Conservation (phyloP, 2,329 filamentous ascomycete genomes). For the Trichoderma atroviride region DNA sequence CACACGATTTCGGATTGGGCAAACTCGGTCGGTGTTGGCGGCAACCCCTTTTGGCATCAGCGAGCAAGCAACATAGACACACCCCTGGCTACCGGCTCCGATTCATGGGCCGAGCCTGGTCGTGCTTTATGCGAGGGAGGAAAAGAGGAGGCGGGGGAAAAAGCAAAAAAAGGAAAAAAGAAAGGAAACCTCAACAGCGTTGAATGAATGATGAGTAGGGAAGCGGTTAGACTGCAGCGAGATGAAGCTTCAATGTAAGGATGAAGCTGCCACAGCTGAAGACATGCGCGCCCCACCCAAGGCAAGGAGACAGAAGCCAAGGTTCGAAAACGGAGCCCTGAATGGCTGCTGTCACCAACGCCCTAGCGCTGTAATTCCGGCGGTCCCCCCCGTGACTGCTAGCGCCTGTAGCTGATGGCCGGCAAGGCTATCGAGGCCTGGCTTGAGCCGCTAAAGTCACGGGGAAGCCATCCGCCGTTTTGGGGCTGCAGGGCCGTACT, state of each 20-base stretch:
- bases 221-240: not conserved
- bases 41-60: not conserved
- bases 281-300: not conserved
- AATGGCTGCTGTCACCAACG: not conserved
- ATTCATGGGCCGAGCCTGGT: not conserved
- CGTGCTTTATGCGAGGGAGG: not conserved
- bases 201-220: not conserved
- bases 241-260: not conserved
- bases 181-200: not conserved
- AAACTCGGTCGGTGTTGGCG: not conserved
- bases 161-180: not conserved
- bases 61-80: not conserved
- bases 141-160: no score
- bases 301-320: not conserved
- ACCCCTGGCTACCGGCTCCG: not conserved
- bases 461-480: slow-evolving; percentile 19
- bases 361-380: not conserved
- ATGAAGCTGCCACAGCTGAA: not conserved
- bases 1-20: not conserved
- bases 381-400: not conserved
- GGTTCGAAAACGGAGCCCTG: not conserved
- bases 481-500: not conserved
- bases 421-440: not conserved
- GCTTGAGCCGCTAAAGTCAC: not conserved
- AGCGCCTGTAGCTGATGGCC: not conserved